Conservation (phyloP, 2,329 filamentous ascomycete genomes). For the Apiospora pterosperma region DNA sequence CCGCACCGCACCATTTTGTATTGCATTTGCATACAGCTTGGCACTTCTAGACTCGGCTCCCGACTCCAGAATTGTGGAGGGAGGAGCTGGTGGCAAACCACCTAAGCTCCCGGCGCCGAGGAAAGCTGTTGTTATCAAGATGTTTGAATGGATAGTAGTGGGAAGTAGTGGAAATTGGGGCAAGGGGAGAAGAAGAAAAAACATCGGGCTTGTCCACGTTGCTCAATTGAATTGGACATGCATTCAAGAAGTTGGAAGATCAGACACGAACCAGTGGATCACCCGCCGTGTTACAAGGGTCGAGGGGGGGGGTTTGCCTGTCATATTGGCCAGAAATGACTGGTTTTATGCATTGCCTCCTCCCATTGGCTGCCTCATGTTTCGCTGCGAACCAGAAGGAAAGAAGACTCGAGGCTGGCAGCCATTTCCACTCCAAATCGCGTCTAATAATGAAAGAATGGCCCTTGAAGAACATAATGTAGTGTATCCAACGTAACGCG, state of each 20-base stretch:
- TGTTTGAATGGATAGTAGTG: not conserved
- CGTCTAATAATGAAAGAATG: not conserved
- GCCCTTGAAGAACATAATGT: not conserved
- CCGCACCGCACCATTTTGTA: not conserved
- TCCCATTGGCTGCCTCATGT: constrained; percentile 22
- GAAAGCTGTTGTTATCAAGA: not conserved
- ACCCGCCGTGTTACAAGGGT: not conserved
- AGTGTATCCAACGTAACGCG: not conserved
- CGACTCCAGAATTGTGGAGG: not conserved
- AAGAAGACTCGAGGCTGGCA: constrained; percentile 5
- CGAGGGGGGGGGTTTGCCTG: not conserved
- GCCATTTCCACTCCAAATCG: not conserved
- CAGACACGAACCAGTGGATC: not conserved
- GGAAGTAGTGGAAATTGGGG: not conserved
- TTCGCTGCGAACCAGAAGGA: not conserved
- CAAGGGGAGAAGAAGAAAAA: not conserved
- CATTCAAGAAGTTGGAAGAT: not conserved
- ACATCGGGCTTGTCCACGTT: not conserved
- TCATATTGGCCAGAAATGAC: not conserved
- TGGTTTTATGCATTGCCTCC: not conserved
- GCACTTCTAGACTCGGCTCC: not conserved
- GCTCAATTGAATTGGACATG: not conserved
- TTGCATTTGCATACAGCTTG: not conserved
- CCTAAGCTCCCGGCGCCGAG: not conserved
- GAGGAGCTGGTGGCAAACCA: not conserved